Conservation (phyloP, 164 flowering plant genomes). For the Chloranthus sessilifolius region DNA sequence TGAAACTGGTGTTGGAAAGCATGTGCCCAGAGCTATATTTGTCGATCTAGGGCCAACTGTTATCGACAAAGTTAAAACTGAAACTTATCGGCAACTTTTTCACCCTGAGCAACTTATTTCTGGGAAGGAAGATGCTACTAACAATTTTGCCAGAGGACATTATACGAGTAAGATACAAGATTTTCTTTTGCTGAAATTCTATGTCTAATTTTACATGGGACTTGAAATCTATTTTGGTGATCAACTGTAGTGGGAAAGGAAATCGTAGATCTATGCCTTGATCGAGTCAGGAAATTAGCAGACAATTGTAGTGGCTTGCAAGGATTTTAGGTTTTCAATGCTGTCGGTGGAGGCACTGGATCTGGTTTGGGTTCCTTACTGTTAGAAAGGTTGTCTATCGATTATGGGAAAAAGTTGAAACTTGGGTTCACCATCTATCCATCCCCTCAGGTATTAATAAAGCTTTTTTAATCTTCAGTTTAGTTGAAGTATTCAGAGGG, state of each 20-base stretch:
- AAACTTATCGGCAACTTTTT: constrained; percentile 51
- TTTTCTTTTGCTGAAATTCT: not conserved
- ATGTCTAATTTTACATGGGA: not conserved
- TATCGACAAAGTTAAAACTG: constrained; percentile 62
- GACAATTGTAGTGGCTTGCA: constrained; percentile 63
- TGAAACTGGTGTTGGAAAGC: constrained; percentile 62
- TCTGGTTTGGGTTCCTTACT: constrained; percentile 56
- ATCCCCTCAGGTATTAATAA: constrained; percentile 27
- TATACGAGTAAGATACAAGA: constrained; percentile 38
- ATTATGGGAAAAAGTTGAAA: constrained; percentile 45
- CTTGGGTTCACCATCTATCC: constrained; percentile 47
- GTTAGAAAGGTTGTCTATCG: constrained; percentile 50
- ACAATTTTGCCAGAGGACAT: constrained; percentile 67
- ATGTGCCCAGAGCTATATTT: constrained; percentile 52
- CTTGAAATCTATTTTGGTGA: too few species aligned
- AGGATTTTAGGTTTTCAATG: constrained; percentile 52
- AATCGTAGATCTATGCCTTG: constrained; percentile 59
- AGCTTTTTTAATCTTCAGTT: not conserved
- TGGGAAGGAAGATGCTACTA: constrained; percentile 68
- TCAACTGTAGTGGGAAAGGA: constrained; percentile 58
- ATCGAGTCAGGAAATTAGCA: constrained; percentile 47
- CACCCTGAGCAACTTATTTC: constrained; percentile 60
- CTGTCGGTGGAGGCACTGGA: constrained; percentile 59
- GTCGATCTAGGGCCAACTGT: constrained; percentile 68
- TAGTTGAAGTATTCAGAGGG: too few species aligned